Evolutionary conservation across 2,329 filamentous ascomycete genomes (phyloP).

Genomic region (Malbranchea zuffiana): DNA sequence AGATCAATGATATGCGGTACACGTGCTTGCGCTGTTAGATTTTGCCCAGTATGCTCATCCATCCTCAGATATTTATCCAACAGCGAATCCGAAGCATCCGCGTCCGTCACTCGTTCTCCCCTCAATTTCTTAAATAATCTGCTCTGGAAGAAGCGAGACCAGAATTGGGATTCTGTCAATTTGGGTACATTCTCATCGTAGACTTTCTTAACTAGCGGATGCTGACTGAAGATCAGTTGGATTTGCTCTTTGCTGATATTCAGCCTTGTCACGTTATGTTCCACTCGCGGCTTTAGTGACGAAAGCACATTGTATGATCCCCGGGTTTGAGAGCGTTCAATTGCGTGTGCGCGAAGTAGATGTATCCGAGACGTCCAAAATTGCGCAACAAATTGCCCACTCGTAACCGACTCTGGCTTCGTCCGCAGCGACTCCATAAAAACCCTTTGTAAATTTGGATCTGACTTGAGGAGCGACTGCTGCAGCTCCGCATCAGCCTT

Average conservation of each 20-base stretch:
- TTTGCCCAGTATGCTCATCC: constrained; percentile 48
- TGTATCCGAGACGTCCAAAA: constrained; percentile 90
- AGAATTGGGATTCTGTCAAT: constrained; percentile 70
- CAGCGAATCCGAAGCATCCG: constrained; percentile 63
- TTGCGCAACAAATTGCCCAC: constrained; percentile 72
- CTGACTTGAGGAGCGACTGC: constrained; percentile 74
- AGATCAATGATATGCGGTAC: constrained; percentile 86
- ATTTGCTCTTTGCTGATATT: constrained; percentile 88
- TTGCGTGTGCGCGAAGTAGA: constrained; percentile 77
- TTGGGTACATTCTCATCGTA: constrained; percentile 90
- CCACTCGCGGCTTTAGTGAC: constrained; percentile 68
- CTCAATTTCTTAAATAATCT: constrained; percentile 81
- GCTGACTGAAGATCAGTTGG: constrained; percentile 82
- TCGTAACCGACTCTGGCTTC: constrained; percentile 73
- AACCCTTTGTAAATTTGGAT: constrained; percentile 63
- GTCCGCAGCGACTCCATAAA: constrained; percentile 75
- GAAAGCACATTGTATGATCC: constrained; percentile 92
- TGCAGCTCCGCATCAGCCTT: constrained; percentile 72
- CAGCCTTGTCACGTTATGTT: constrained; percentile 64
- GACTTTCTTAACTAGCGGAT: constrained; percentile 77
- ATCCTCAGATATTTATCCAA: constrained; percentile 77
- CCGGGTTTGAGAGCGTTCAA: constrained; percentile 73
- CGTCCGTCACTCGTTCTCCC: constrained; percentile 72
- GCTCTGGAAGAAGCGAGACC: constrained; percentile 88
- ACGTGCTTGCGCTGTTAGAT: constrained; percentile 44